Conservation (phyloP, 2,329 filamentous ascomycete species). For the Chlorencoelia australis region DNA sequence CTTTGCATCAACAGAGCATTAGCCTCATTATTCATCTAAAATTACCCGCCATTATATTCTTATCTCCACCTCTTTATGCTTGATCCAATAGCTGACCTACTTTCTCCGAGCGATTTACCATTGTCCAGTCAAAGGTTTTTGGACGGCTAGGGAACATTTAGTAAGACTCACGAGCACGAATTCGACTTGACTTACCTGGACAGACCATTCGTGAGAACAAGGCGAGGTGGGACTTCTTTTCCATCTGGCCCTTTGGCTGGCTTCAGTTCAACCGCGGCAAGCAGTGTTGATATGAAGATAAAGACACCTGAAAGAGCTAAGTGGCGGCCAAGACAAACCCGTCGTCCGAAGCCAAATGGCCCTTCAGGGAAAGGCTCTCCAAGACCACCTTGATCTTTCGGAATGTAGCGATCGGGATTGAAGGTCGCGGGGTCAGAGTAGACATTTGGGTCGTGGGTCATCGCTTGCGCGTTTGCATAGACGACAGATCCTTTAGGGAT, state of each 20-base stretch:
- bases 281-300: slow-evolving; percentile 31
- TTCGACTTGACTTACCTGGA: slow-evolving; percentile 17
- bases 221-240: slow-evolving; percentile 23
- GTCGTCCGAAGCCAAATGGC: slow-evolving; percentile 42
- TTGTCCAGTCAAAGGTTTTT: too few relatives aligned
- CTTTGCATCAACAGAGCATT: too few relatives aligned
- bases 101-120: too few relatives aligned
- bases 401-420: slow-evolving; percentile 36
- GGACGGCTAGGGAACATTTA: too few relatives aligned
- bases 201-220: slow-evolving; percentile 17
- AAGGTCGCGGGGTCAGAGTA: slow-evolving; percentile 36
- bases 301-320: slow-evolving; percentile 38
- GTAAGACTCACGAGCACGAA: too few relatives aligned
- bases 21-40: too few relatives aligned
- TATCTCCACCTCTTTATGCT: too few relatives aligned
- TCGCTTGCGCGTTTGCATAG: slow-evolving; percentile 41
- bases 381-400: slow-evolving; percentile 30
- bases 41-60: too few relatives aligned
- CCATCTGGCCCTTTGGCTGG: slow-evolving; percentile 29
- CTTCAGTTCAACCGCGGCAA: slow-evolving; percentile 31
- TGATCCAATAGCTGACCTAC: too few relatives aligned
- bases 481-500: slow-evolving; percentile 47
- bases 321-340: slow-evolving; percentile 38
- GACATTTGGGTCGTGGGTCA: slow-evolving; percentile 39
- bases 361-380: slow-evolving; percentile 38